Evolutionary conservation across 2,329 filamentous ascomycete genomes (phyloP).

Genomic region (Alternaria longipes): DNA sequence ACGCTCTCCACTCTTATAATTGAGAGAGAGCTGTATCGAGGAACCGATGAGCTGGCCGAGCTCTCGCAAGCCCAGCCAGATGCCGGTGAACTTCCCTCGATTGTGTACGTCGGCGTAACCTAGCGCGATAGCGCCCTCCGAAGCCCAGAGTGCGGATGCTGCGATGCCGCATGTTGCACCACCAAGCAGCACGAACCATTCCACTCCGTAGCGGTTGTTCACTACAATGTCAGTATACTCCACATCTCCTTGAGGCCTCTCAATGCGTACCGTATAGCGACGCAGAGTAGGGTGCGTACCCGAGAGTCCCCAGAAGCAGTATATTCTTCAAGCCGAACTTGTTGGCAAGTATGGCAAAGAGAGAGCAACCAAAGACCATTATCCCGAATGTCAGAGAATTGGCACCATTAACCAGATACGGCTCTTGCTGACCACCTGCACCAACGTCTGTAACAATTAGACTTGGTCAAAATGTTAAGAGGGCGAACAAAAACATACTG

Average conservation of each 20-base stretch:
- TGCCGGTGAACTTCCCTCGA: conserved; percentile 58
- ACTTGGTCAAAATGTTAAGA: not conserved
- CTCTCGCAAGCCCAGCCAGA: conserved; percentile 64
- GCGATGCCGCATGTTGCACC: conserved; percentile 47
- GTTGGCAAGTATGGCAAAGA: conserved; percentile 38
- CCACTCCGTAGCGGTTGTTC: conserved; percentile 44
- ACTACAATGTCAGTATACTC: conserved; percentile 22
- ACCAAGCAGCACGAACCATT: conserved; percentile 49
- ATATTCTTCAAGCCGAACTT: conserved; percentile 50
- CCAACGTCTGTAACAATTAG: conserved; percentile 27
- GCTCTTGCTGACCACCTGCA: conserved; percentile 41
- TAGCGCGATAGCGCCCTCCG: conserved; percentile 54
- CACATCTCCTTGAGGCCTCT: not conserved
- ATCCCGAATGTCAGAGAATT: conserved; percentile 58
- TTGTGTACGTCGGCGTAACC: conserved; percentile 59
- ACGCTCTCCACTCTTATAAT: conserved; percentile 54
- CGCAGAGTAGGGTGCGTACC: conserved; percentile 45
- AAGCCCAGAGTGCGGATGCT: conserved; percentile 54
- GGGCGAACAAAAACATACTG: not conserved
- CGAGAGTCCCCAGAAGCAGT: conserved; percentile 42
- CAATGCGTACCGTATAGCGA: conserved; percentile 14
- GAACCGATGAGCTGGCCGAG: conserved; percentile 63
- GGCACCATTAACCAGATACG: conserved; percentile 54
- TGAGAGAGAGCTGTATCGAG: conserved; percentile 62
- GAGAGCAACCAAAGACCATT: conserved; percentile 49